Percentiles rank a stretch among this genome's conserved stretches.
These are phyloP conservation scores for Pelargonium citronellum DNA, from an alignment of 441 rosid genomes.

Conservation along the genomic window DNA sequence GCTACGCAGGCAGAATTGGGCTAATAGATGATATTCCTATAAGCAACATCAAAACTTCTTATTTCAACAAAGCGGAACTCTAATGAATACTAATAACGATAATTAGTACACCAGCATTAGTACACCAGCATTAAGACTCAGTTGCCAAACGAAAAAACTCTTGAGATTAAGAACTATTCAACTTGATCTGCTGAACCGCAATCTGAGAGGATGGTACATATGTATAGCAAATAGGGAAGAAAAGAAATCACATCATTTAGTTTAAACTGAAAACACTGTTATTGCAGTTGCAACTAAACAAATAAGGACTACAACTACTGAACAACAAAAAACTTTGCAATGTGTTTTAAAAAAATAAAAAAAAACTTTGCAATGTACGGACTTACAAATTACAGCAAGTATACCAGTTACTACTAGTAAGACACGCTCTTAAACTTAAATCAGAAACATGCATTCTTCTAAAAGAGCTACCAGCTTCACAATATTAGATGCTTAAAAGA, in stretches of 20 bases:
- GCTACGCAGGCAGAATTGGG: background rate
- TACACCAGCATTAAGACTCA: background rate
- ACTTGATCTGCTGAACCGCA: background rate
- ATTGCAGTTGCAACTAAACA: background rate
- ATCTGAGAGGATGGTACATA: too few relatives aligned
- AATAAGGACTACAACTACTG: background rate
- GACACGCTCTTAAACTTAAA: background rate
- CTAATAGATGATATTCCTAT: background rate
- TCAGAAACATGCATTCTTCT: background rate
- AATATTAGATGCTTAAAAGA: constrained; percentile 9
- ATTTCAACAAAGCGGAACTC: background rate
- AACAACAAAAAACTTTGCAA: background rate
- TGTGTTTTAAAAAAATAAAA: too few relatives aligned
- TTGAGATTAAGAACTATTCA: too few relatives aligned
- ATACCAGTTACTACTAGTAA: background rate
- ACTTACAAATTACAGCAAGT: background rate
- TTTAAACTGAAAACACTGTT: background rate
- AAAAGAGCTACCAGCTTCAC: constrained; percentile 7
- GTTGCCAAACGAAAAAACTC: background rate
- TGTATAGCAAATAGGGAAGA: too few relatives aligned
- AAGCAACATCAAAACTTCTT: background rate
- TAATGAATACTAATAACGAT: background rate
- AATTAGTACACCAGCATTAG: background rate
- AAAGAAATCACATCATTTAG: background rate
- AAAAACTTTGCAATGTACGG: background rate